phyloP scores from a whole-genome alignment of 495 filamentous ascomycete genomes.

The Trichoderma asperelloides region DNA sequence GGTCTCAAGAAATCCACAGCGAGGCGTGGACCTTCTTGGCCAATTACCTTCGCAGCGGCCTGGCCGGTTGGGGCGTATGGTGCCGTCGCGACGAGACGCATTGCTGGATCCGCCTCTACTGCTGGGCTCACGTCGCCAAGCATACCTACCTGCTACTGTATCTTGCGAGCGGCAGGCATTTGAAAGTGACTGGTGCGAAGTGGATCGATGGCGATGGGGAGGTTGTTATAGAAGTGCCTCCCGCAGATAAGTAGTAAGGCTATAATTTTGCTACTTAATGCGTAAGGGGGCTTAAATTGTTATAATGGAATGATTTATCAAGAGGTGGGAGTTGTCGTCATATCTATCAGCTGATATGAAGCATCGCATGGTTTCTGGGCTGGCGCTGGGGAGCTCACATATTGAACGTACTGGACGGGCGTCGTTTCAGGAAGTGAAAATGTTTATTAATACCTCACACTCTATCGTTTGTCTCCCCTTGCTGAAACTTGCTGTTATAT shows the following conservation, averaged over 20 bases:
- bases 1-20: conserved; percentile 27
- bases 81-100: conserved; percentile 29
- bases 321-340: too few species aligned
- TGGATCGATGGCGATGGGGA: conserved; percentile 53
- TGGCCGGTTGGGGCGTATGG: conserved; percentile 61
- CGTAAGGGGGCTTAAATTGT: too few species aligned
- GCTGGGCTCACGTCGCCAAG: conserved; percentile 54
- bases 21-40: conserved; percentile 55
- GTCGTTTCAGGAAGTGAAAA: not conserved
- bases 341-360: too few species aligned
- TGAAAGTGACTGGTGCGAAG: conserved; percentile 40
- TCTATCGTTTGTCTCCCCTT: too few species aligned
- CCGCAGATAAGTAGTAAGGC: not conserved
- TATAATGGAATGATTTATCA: too few species aligned
- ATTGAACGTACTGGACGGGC: not conserved
- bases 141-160: conserved; percentile 60
- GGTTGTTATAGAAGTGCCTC: conserved; percentile 9
- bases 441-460: too few species aligned
- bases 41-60: conserved; percentile 46
- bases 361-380: too few species aligned
- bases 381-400: too few species aligned
- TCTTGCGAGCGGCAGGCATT: conserved; percentile 49
- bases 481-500: too few species aligned
- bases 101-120: conserved; percentile 43
- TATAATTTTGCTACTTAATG: not conserved